A percentile compares a stretch with the other conserved stretches of the same genome.
Evolutionary conservation across 495 filamentous ascomycete genomes (phyloP).

Genomic region (Penicillium nucicola): DNA sequence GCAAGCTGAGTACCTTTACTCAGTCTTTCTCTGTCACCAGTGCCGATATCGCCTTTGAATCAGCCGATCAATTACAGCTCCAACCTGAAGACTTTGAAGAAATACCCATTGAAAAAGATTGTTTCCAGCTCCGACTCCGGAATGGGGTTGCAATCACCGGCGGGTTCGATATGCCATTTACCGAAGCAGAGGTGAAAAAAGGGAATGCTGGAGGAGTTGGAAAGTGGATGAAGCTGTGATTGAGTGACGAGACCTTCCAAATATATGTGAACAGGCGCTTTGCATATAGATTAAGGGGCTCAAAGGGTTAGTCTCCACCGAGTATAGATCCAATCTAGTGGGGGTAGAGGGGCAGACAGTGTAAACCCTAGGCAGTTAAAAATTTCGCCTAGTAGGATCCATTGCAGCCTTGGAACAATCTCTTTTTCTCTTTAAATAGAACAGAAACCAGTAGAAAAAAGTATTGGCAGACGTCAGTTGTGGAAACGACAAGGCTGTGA

Average conservation of each 20-base stretch:
- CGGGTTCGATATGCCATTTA: conserved; percentile 8
- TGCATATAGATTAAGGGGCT: neutral
- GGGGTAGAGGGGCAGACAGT: no score
- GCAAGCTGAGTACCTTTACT: neutral
- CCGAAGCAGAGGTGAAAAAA: conserved; percentile 4
- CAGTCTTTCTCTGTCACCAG: conserved; percentile 5
- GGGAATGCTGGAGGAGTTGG: neutral
- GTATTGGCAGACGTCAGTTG: conserved; percentile 1
- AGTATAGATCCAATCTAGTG: no score
- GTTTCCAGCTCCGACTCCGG: conserved; percentile 1
- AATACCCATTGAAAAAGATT: conserved; percentile 4
- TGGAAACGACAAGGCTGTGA: conserved; percentile 2
- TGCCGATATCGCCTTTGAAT: conserved; percentile 4
- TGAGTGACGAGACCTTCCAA: neutral
- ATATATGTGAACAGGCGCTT: neutral
- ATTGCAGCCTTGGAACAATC: no score
- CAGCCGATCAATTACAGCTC: conserved; percentile 1
- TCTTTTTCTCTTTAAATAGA: neutral
- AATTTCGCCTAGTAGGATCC: no score
- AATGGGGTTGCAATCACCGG: conserved; percentile 6
- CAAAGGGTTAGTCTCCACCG: neutral
- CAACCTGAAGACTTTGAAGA: conserved; percentile 1
- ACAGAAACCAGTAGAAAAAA: neutral
- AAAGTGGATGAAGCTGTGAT: conserved; percentile 6
- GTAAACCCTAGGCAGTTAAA: no score